phyloP scores from a whole-genome alignment of 306 rosid genomes.

The Cucumis cinereus region DNA sequence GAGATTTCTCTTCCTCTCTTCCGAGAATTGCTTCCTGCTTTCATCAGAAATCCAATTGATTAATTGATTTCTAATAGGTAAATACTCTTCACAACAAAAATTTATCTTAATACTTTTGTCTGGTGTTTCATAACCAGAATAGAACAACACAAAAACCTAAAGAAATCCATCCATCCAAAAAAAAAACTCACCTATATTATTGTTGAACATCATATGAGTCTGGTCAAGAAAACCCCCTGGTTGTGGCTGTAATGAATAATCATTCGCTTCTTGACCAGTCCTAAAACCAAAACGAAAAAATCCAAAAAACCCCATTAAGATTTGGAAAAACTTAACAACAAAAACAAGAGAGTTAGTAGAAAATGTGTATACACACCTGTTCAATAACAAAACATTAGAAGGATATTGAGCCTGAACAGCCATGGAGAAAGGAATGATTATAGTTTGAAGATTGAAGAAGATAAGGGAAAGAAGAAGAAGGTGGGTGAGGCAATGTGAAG shows the following conservation, averaged over 20 bases:
- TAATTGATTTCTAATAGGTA: neutral
- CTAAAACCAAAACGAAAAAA: slow-evolving; percentile 10
- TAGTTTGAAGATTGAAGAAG: neutral
- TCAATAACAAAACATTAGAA: slow-evolving; percentile 59
- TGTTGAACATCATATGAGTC: slow-evolving; percentile 52
- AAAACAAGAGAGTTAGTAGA: neutral
- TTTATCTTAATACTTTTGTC: neutral
- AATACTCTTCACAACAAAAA: neutral
- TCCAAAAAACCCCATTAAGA: neutral
- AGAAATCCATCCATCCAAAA: neutral
- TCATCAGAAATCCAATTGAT: neutral
- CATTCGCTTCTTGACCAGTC: slow-evolving; percentile 59
- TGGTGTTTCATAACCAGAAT: neutral
- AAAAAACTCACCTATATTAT: slow-evolving; percentile 29
- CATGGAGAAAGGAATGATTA: slow-evolving; percentile 19
- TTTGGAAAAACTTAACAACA: neutral
- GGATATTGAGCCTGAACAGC: slow-evolving; percentile 99
- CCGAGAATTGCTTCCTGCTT: slow-evolving; percentile 22
- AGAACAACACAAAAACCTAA: neutral
- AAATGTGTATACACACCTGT: slow-evolving; percentile 33
- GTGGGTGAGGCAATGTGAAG: slow-evolving; percentile 25
- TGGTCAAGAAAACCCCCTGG: slow-evolving; percentile 58
- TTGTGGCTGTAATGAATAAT: slow-evolving; percentile 50
- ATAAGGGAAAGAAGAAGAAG: slow-evolving; percentile 3
- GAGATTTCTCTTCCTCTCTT: slow-evolving; percentile 68